Evolutionary conservation across 2,329 filamentous ascomycete genomes (phyloP).

Genomic region (Drechslerella dactyloides): DNA sequence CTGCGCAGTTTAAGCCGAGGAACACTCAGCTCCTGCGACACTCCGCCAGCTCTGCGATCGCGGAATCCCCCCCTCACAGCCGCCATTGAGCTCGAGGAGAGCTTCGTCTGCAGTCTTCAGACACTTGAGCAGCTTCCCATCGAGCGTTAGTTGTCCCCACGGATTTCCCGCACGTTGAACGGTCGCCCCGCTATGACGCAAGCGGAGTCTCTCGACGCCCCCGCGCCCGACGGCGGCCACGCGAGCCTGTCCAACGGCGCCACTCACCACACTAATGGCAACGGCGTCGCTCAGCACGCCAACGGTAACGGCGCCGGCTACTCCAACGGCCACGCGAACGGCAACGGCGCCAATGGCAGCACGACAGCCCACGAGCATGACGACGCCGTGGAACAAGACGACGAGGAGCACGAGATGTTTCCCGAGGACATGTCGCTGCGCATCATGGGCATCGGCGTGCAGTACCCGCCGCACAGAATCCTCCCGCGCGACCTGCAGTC

Average conservation of each 20-base stretch:
- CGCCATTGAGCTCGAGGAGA: no score
- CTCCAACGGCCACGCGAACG: slow-evolving; percentile 14
- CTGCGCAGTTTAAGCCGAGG: no score
- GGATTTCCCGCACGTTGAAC: background rate
- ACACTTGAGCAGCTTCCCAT: no score
- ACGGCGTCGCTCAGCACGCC: background rate
- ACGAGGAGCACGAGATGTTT: slow-evolving; percentile 49
- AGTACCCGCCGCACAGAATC: slow-evolving; percentile 68
- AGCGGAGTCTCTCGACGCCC: slow-evolving; percentile 13
- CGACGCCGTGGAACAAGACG: slow-evolving; percentile 18
- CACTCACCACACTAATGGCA: background rate
- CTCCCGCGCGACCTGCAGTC: slow-evolving; percentile 63
- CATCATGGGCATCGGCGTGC: slow-evolving; percentile 66
- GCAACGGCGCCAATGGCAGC: background rate
- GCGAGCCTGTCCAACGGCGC: slow-evolving; percentile 4
- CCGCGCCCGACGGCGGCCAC: background rate
- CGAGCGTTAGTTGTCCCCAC: no score
- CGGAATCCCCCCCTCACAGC: no score
- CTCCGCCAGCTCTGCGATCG: no score
- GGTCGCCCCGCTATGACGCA: slow-evolving; percentile 19
- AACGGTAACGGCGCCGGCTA: background rate
- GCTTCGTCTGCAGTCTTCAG: no score
- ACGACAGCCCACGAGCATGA: background rate
- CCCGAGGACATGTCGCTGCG: slow-evolving; percentile 65
- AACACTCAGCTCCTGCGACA: no score